Evolutionary conservation across 2,329 filamentous ascomycete species (phyloP), one percentile per base, ranked within the genome.

Genomic region (Talaromyces sp.): DNA sequence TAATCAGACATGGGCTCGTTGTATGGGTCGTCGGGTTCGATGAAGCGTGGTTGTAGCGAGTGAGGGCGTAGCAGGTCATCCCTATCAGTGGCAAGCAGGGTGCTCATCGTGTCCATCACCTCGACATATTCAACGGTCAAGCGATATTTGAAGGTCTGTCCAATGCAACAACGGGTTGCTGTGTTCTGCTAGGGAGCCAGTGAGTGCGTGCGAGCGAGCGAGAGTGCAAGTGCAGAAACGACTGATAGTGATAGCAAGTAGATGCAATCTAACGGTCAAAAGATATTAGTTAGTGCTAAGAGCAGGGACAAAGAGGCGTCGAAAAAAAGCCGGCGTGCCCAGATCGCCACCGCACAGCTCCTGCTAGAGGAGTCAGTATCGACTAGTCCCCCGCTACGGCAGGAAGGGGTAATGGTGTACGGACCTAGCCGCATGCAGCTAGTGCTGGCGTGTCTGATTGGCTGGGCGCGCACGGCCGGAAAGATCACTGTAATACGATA

Each of bases 1-100:
- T 70, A 71, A 66, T 72, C 62, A 65, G 70, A 71, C 66, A 74
- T 70, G 45, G 73, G 69, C 45, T 71, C 69, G 65, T 75, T 76
- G 64, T 64, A 62, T 8, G 66, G 58, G 45, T 71, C 61, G 56
- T 66, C 64, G 59, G 69, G 64, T 35, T 71, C 68, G 19, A 77
- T 47, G 60, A 73, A 76, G 65, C 76, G 78, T 63, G 73, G 70
- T 63, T 77, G 75, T 1, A 72, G 59, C 24, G 59, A 52, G 41
- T 74, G 71, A 27, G 68, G 71, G 31, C 74, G 74, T 37, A 74
- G 58, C 24, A 72, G 70, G 66, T 75, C 75, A 47, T 60, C 63
- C 57, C 57, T 58, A 49, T 62, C 63, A 14, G 37, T 33, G 16
- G 16, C 57, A 39, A 65, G 31, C 47, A 66, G 39, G 5, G 64